phyloP scores from a whole-genome alignment of 164 flowering plant species.

The Umbellularia californica region DNA sequence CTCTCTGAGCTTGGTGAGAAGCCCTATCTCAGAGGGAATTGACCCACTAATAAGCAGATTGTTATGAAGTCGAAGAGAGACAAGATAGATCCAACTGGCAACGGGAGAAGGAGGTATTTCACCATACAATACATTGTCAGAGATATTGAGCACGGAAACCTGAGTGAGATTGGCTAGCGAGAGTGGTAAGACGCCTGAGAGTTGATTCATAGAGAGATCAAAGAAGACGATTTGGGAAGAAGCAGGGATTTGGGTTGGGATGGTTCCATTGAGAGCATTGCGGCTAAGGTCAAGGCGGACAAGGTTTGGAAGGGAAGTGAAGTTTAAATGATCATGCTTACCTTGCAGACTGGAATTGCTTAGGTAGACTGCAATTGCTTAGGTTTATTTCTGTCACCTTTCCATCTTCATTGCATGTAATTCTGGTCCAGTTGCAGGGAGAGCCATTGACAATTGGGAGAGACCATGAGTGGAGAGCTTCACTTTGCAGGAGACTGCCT shows the following conservation, averaged over 20 bases:
- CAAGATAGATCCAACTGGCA: slow-evolving; percentile 13
- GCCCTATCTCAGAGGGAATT: slow-evolving; percentile 27
- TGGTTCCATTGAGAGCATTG: slow-evolving; percentile 13
- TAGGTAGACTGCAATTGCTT: not conserved
- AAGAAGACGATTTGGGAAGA: slow-evolving; percentile 11
- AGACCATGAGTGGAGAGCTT: slow-evolving; percentile 30
- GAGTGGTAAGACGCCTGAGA: slow-evolving; percentile 22
- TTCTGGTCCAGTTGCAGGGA: not conserved
- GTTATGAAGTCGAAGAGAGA: slow-evolving; percentile 6
- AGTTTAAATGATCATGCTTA: not conserved
- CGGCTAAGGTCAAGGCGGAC: not conserved
- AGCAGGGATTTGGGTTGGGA: slow-evolving; percentile 18
- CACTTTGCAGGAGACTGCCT: not conserved
- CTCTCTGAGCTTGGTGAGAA: not conserved
- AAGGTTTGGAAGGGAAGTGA: not conserved
- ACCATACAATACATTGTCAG: slow-evolving; percentile 15
- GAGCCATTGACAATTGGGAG: not conserved
- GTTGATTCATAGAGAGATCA: slow-evolving; percentile 16
- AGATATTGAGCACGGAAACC: slow-evolving; percentile 16
- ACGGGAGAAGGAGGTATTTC: slow-evolving; percentile 16
- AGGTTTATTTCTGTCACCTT: not conserved
- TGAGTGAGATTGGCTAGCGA: slow-evolving; percentile 24
- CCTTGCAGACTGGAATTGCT: not conserved
- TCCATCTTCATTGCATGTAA: not conserved
- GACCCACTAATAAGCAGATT: slow-evolving; percentile 13